A percentile compares a stretch with the other conserved stretches of the same genome.
Evolutionary conservation across 1,284 basidiomycete genomes (phyloP).

Genomic region (Austroboletus niveus): DNA sequence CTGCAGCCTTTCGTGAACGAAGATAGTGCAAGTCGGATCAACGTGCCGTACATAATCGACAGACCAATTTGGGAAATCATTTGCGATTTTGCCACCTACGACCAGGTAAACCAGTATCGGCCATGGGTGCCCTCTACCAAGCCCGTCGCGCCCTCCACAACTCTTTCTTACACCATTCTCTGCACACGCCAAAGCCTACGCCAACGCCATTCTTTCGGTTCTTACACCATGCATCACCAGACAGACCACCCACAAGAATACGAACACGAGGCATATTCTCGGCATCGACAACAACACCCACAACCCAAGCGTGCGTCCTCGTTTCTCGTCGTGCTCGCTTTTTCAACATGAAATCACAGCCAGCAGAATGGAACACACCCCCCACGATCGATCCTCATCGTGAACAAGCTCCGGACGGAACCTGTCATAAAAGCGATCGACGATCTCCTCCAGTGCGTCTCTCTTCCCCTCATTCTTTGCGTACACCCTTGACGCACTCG

Average conservation of each 20-base stretch:
- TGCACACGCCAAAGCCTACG: background rate
- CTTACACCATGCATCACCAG: background rate
- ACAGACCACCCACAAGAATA: background rate
- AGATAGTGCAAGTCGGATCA: background rate
- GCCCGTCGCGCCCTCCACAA: constrained; percentile 24
- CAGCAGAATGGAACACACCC: constrained; percentile 19
- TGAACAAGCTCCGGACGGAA: constrained; percentile 74
- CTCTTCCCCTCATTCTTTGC: background rate
- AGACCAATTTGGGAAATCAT: constrained; percentile 3
- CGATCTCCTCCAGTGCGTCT: constrained; percentile 62
- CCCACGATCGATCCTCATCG: constrained; percentile 57
- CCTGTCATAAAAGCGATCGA: constrained; percentile 73
- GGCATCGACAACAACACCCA: background rate
- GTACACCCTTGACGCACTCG: background rate
- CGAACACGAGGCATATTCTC: constrained; percentile 15
- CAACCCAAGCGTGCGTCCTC: constrained; percentile 28
- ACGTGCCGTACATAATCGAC: constrained; percentile 12
- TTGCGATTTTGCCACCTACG: background rate
- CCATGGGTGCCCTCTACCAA: constrained; percentile 23
- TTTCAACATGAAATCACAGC: constrained; percentile 31
- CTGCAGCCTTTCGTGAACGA: too few species aligned
- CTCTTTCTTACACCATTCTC: constrained; percentile 19
- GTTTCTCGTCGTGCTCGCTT: constrained; percentile 3
- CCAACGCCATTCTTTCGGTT: constrained; percentile 4
- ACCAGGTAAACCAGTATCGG: background rate